Percentiles rank a stretch among this genome's conserved stretches.
These are phyloP conservation scores for Claviceps spartinae DNA, from an alignment of 2,329 filamentous ascomycete genomes.

Conservation along the genomic window DNA sequence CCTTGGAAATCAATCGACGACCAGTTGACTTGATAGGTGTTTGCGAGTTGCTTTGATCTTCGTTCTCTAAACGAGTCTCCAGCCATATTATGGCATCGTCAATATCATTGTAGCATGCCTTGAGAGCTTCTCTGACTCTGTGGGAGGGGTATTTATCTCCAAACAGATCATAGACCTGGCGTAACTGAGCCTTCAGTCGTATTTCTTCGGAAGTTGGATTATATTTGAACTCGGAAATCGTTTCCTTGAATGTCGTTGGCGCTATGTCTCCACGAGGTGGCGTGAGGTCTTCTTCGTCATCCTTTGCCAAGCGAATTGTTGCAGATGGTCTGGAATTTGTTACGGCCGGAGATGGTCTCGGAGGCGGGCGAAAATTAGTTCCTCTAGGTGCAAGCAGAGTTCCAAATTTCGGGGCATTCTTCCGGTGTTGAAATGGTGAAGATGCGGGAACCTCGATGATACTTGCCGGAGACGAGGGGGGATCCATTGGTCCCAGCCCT, in stretches of 20 bases:
- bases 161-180: constrained; percentile 24
- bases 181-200: constrained; percentile 20
- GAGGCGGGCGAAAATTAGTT: constrained; percentile 50
- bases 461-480: constrained; percentile 31
- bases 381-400: constrained; percentile 62
- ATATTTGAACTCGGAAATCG: constrained; percentile 29
- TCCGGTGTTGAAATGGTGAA: constrained; percentile 48
- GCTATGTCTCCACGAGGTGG: constrained; percentile 47
- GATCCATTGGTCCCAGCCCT: constrained; percentile 15
- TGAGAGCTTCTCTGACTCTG: constrained; percentile 21
- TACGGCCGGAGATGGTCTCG: constrained; percentile 12
- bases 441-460: constrained; percentile 76
- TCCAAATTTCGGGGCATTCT: constrained; percentile 22
- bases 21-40: constrained; percentile 10
- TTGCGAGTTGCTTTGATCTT: neutral
- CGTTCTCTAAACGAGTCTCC: constrained; percentile 7
- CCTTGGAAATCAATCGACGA: constrained; percentile 20
- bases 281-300: constrained; percentile 31
- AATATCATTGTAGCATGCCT: constrained; percentile 19
- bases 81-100: constrained; percentile 23
- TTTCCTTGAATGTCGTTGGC: constrained; percentile 40
- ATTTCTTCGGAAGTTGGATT: constrained; percentile 30
- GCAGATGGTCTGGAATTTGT: constrained; percentile 22
- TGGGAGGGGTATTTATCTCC: constrained; percentile 17
- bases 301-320: constrained; percentile 32